phyloP scores from a whole-genome alignment of 1,284 basidiomycete species.

The Fomitiporia mediterranea region DNA sequence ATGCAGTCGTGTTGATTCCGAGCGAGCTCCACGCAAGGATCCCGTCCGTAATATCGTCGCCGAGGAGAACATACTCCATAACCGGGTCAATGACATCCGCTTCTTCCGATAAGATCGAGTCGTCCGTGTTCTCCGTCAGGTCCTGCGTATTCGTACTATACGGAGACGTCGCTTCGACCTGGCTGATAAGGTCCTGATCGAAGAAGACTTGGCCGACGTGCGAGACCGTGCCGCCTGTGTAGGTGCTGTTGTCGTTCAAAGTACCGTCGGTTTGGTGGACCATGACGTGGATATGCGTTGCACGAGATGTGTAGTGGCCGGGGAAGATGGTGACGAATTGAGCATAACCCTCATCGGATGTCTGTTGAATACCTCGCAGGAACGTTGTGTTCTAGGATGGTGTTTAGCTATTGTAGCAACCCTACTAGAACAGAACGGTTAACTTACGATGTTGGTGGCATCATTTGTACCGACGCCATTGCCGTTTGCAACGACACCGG shows the following conservation, averaged over 20 bases:
- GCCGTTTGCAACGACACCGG: slow-evolving; percentile 3
- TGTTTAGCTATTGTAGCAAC: background rate
- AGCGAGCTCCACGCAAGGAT: slow-evolving; percentile 6
- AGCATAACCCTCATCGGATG: slow-evolving; percentile 5
- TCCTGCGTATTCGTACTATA: slow-evolving; percentile 12
- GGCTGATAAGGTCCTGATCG: slow-evolving; percentile 8
- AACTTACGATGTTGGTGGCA: slow-evolving; percentile 2
- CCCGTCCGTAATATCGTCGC: slow-evolving; percentile 9
- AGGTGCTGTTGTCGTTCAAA: slow-evolving; percentile 3
- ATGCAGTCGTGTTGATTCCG: slow-evolving; percentile 6
- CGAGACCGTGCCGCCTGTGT: slow-evolving; percentile 3
- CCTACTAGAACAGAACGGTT: background rate
- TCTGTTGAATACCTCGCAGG: slow-evolving; percentile 10
- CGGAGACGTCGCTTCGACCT: background rate
- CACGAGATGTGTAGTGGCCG: slow-evolving; percentile 5
- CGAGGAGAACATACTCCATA: slow-evolving; percentile 10
- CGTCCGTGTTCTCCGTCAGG: background rate
- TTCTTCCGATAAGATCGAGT: background rate
- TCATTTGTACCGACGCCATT: slow-evolving; percentile 7
- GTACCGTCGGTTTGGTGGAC: slow-evolving; percentile 10
- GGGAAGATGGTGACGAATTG: slow-evolving; percentile 9
- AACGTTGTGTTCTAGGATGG: slow-evolving; percentile 1
- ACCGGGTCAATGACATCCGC: slow-evolving; percentile 9
- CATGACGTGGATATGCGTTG: slow-evolving; percentile 7
- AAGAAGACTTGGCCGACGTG: slow-evolving; percentile 11